A percentile compares a stretch with the other conserved stretches of the same genome.
These are phyloP conservation scores for Clonostachys rosea DNA, from an alignment of 2,329 filamentous ascomycete species.

Conservation along the genomic window DNA sequence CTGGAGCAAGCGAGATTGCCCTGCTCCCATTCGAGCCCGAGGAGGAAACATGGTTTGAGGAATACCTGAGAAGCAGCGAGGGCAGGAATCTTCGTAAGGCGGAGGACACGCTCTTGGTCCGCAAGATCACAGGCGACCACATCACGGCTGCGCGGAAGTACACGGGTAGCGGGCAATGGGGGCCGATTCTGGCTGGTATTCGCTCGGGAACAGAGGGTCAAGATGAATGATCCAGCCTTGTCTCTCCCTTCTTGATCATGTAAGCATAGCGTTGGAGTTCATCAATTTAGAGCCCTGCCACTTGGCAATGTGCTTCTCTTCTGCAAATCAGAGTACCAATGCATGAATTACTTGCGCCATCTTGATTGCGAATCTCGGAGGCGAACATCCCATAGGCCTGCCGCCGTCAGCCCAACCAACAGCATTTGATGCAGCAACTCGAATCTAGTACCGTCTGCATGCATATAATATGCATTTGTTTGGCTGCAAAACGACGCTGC, in stretches of 20 bases:
- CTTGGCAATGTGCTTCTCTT: too few species aligned
- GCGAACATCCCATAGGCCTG: too few species aligned
- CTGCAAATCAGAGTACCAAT: too few species aligned
- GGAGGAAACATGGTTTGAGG: constrained; percentile 73
- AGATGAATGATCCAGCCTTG: not conserved
- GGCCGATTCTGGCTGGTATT: constrained; percentile 44
- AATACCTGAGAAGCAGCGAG: constrained; percentile 59
- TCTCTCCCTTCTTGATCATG: not conserved
- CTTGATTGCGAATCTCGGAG: too few species aligned
- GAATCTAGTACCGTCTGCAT: too few species aligned
- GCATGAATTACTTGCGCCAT: too few species aligned
- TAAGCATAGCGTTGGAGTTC: not conserved
- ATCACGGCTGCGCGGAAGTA: constrained; percentile 42
- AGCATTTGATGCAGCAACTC: too few species aligned
- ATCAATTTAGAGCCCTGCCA: too few species aligned
- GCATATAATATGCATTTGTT: too few species aligned
- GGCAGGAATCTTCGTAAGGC: constrained; percentile 61
- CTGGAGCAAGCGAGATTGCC: constrained; percentile 58
- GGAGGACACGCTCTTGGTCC: constrained; percentile 71
- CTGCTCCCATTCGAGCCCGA: constrained; percentile 65
- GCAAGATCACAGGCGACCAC: constrained; percentile 64
- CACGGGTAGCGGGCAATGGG: constrained; percentile 39
- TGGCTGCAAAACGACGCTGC: too few species aligned
- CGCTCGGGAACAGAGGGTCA: constrained; percentile 35
- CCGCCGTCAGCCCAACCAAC: too few species aligned